A percentile compares a stretch with the other conserved stretches of the same genome.
Evolutionary conservation across 768 basidiomycete genomes (phyloP).

Genomic region (Amanita molliuscula): DNA sequence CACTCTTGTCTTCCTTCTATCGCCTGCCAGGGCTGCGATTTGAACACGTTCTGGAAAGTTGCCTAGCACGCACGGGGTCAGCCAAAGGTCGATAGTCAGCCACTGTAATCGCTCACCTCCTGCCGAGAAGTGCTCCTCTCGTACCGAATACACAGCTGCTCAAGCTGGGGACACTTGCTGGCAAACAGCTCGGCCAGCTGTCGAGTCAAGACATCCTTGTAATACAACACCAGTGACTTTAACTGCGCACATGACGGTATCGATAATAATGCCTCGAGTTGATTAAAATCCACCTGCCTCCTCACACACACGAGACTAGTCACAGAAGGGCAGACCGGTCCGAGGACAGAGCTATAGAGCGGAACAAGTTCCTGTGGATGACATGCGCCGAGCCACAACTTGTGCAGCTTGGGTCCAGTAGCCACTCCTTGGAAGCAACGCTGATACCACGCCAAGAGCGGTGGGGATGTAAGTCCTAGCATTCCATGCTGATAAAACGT

Average conservation of each 20-base stretch:
- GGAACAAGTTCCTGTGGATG: constrained; percentile 1
- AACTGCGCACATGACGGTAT: background rate
- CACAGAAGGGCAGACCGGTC: background rate
- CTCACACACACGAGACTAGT: background rate
- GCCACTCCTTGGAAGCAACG: background rate
- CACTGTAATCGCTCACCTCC: background rate
- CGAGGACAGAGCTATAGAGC: background rate
- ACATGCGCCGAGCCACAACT: constrained; percentile 3
- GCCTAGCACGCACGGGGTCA: background rate
- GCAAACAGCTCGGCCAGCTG: background rate
- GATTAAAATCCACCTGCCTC: background rate
- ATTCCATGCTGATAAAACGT: constrained; percentile 3
- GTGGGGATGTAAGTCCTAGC: background rate
- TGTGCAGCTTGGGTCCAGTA: background rate
- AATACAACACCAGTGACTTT: background rate
- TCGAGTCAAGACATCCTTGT: background rate
- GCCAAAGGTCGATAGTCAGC: background rate
- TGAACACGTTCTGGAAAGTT: background rate
- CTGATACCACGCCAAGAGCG: constrained; percentile 1
- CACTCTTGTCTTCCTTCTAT: background rate
- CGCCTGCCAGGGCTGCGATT: background rate
- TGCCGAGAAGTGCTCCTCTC: constrained; percentile 2
- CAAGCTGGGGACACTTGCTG: constrained; percentile 1
- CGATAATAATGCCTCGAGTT: constrained; percentile 1
- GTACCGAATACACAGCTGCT: constrained; percentile 2